Evolutionary conservation across 768 basidiomycete genomes (phyloP).

Genomic region (Russula brevipes): DNA sequence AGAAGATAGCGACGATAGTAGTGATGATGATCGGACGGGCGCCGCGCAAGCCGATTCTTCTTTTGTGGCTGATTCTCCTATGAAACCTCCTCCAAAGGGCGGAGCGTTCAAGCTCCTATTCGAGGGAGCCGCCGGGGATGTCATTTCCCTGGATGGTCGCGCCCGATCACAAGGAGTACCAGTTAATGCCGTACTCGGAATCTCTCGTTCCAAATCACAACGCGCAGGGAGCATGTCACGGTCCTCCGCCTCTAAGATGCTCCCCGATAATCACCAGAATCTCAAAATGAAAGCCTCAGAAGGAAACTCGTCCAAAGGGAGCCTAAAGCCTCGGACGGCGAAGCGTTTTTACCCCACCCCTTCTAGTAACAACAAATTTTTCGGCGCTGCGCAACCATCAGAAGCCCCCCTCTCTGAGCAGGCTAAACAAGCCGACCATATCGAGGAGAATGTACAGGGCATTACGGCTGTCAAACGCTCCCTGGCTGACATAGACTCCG

Average conservation of each 20-base stretch:
- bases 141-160: constrained; percentile 11
- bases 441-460: not conserved
- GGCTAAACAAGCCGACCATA: not conserved
- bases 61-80: constrained; percentile 67
- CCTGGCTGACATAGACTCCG: constrained; percentile 6
- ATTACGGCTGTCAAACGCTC: constrained; percentile 11
- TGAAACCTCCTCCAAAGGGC: constrained; percentile 51
- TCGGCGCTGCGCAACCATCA: constrained; percentile 12
- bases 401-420: not conserved
- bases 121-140: constrained; percentile 41
- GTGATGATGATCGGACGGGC: constrained; percentile 35
- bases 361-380: constrained; percentile 20
- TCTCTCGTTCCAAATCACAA: constrained; percentile 22
- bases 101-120: constrained; percentile 67
- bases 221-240: constrained; percentile 24
- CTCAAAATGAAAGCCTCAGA: constrained; percentile 14
- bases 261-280: constrained; percentile 22
- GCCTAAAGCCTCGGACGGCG: constrained; percentile 1
- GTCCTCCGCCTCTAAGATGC: constrained; percentile 20
- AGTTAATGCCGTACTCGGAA: constrained; percentile 6
- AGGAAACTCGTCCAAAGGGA: constrained; percentile 5
- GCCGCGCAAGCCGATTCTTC: constrained; percentile 37
- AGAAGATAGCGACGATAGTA: constrained; percentile 32
- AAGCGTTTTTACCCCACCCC: constrained; percentile 17
- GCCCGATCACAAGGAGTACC: constrained; percentile 20